phyloP scores from a whole-genome alignment of 1,139 yeast species.

The Sugiyamaella neomexicana region DNA sequence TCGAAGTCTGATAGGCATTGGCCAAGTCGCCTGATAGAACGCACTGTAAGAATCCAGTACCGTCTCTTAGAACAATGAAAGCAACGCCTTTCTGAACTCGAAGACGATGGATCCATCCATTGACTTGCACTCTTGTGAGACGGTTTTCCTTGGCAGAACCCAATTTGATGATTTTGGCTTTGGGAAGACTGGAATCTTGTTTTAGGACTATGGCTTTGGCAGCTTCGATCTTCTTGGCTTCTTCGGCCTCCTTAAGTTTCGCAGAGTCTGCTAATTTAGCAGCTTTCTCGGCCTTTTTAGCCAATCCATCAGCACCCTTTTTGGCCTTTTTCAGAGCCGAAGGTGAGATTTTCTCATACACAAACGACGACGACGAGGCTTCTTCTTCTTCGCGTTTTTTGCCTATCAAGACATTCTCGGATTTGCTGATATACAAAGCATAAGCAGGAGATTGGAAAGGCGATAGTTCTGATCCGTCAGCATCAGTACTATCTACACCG shows the following conservation, averaged over 20 bases:
- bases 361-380: constrained; percentile 46
- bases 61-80: constrained; percentile 91
- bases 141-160: constrained; percentile 52
- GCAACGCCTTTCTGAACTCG: constrained; percentile 91
- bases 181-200: constrained; percentile 72
- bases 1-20: constrained; percentile 78
- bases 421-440: constrained; percentile 57
- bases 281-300: constrained; percentile 85
- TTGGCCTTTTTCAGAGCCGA: constrained; percentile 94
- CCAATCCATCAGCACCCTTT: constrained; percentile 90
- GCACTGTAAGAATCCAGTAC: constrained; percentile 86
- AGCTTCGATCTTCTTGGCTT: constrained; percentile 71
- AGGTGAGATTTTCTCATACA: constrained; percentile 77
- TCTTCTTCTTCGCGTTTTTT: constrained; percentile 48
- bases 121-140: constrained; percentile 68
- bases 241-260: constrained; percentile 60
- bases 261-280: constrained; percentile 62
- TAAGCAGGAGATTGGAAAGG: constrained; percentile 86
- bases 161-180: constrained; percentile 68
- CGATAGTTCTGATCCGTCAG: constrained; percentile 57
- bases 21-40: constrained; percentile 91
- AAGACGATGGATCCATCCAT: constrained; percentile 96
- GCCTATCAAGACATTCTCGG: constrained; percentile 62
- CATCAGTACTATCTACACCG: constrained; percentile 60
- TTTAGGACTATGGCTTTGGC: constrained; percentile 65